Evolutionary conservation across 371 early-diverging fungal species (phyloP), one percentile per base, ranked within the genome.

Genomic region (Haplosporangium sp.): DNA sequence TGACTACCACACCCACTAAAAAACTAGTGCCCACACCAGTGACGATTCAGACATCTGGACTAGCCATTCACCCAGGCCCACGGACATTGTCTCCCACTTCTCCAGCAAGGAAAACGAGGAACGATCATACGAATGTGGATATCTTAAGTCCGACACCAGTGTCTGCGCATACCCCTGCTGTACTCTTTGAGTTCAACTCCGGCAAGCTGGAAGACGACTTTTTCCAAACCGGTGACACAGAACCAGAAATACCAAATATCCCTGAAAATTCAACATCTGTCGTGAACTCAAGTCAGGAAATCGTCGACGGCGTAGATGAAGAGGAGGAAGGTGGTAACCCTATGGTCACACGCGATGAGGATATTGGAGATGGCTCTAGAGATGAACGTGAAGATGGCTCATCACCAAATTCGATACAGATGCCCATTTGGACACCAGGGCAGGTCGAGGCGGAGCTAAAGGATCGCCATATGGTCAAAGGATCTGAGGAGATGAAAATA

Each of bases 271-370:
- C 46, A 54, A 36, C 12, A 41, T n/a, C 48, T 41, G 20, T 36
- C 48, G 13, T 36, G 50, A 16, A 21, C 20, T 21, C 20, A 18
- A 21, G 58, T 23, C 81, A 83, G 0, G 84, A 83, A 42, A 29
- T 29, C 29, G 29, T 29, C 29, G 29, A 29, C 29, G 4, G 29
- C 29, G 29, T 29, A 29, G 29, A 29, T 29, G 74, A 81, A 38
- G 81, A 79, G 42, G 74, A 69, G 4, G 46, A 46, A 2, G 52
- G 63, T 10, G 80, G 83, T n/a, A 89, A 89, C 36, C 89, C 89
- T 0, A 87, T 87, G 87, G 87, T 89, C 1, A 76, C 85, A 20
- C 80, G 75, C 3, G 89, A 89, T 64, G 87, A 89, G 67, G 89
- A 89, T 56, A 84, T 89, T 41, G 85, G 81, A 47, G 80, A 82